A percentile compares a stretch with the other conserved stretches of the same genome.
phyloP scores from a whole-genome alignment of 345 rosid genomes.

The Citrus hindsii region DNA sequence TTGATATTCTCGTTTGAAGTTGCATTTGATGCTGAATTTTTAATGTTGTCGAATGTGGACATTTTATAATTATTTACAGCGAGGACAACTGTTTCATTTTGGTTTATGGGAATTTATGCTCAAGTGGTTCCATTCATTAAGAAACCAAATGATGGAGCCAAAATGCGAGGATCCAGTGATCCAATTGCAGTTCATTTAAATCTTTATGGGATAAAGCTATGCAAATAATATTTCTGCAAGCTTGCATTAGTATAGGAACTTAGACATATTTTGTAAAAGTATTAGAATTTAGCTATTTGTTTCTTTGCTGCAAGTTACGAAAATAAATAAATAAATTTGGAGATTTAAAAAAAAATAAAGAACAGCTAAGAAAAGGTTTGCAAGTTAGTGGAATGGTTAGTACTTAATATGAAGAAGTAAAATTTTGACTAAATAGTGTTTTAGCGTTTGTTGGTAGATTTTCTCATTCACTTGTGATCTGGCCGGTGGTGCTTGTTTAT shows the following conservation, averaged over 20 bases:
- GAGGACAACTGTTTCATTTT: not conserved
- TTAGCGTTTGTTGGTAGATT: not conserved
- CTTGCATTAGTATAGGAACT: not conserved
- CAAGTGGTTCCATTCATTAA: not conserved
- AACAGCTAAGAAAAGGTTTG: not conserved
- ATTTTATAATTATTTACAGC: not conserved
- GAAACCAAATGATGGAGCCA: not conserved
- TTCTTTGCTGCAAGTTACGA: not conserved
- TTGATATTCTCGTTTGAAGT: not conserved
- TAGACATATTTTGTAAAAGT: not conserved
- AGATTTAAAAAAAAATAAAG: not conserved
- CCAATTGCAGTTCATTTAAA: not conserved
- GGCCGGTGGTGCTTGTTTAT: not conserved
- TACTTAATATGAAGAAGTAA: not conserved
- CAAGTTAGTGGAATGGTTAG: not conserved
- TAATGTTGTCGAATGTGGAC: not conserved
- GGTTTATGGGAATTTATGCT: not conserved
- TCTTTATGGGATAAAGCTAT: not conserved
- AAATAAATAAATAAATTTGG: not conserved
- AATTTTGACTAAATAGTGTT: not conserved
- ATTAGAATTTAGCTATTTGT: not conserved
- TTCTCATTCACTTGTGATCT: not conserved
- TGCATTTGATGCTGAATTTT: not conserved
- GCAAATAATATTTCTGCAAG: not conserved
- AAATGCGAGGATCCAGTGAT: not conserved